Evolutionary conservation across 2,329 filamentous ascomycete species (phyloP).

Genomic region (Moelleriella libera): DNA sequence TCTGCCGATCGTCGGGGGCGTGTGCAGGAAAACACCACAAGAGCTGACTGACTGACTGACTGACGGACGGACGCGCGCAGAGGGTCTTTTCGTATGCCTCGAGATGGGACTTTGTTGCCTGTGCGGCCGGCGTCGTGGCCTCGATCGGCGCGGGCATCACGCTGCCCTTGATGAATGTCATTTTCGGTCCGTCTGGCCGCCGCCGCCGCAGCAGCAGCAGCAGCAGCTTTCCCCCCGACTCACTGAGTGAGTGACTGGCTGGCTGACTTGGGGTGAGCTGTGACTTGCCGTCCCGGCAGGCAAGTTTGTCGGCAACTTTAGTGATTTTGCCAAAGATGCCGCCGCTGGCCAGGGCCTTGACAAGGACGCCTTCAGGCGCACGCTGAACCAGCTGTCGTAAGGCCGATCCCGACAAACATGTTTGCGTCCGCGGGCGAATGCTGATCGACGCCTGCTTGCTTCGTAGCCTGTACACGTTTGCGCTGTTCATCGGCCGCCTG

Average conservation of each 20-base stretch:
- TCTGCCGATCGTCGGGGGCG: too few species aligned
- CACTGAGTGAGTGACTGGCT: too few species aligned
- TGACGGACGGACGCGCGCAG: conserved; percentile 9
- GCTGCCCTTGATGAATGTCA: conserved; percentile 43
- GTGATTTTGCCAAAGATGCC: conserved; percentile 20
- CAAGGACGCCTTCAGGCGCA: conserved; percentile 22
- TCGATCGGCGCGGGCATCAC: conserved; percentile 39
- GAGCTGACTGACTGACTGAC: neutral
- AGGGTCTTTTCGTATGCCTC: conserved; percentile 40
- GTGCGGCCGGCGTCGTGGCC: conserved; percentile 30
- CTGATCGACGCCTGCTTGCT: neutral
- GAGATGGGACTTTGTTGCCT: conserved; percentile 34
- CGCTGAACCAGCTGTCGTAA: conserved; percentile 30
- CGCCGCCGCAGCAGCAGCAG: too few species aligned
- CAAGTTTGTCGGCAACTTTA: conserved; percentile 33
- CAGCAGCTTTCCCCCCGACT: too few species aligned
- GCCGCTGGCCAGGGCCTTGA: conserved; percentile 13
- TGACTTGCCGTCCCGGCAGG: conserved; percentile 8
- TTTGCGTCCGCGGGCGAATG: too few species aligned
- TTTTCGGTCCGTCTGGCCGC: conserved; percentile 26
- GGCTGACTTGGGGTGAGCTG: neutral
- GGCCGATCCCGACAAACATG: conserved; percentile 4
- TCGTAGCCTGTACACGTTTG: conserved; percentile 50
- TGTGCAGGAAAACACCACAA: too few species aligned
- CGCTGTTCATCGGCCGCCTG: conserved; percentile 55